These are phyloP conservation scores for Paraphaeosphaeria sporulosa DNA, from an alignment of 2,329 filamentous ascomycete species.

Conservation along the genomic window DNA sequence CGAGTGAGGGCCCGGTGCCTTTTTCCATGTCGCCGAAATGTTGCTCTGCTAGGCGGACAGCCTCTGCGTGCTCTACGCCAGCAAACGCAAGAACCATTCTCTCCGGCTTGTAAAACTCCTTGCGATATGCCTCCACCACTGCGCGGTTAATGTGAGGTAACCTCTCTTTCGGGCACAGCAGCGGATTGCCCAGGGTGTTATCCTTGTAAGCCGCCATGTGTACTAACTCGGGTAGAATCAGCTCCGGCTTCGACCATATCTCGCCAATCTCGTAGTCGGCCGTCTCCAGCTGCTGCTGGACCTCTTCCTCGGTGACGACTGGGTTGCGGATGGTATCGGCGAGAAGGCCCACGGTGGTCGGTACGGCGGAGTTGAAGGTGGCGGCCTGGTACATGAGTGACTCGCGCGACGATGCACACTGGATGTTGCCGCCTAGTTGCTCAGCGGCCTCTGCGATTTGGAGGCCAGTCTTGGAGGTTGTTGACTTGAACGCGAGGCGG, in stretches of 20 bases:
- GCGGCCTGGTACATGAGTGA: slow-evolving; percentile 99
- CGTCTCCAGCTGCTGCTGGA: slow-evolving; percentile 84
- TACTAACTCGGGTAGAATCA: slow-evolving; percentile 93
- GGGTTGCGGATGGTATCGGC: slow-evolving; percentile 94
- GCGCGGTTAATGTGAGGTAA: slow-evolving; percentile 75
- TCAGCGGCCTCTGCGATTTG: slow-evolving; percentile 89
- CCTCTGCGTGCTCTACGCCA: slow-evolving; percentile 82
- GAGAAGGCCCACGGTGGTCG: slow-evolving; percentile 80
- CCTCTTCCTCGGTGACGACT: slow-evolving; percentile 83
- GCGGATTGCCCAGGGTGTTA: slow-evolving; percentile 92
- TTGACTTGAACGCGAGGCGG: slow-evolving; percentile 91
- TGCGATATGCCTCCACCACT: slow-evolving; percentile 79
- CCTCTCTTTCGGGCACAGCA: slow-evolving; percentile 88
- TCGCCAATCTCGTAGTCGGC: slow-evolving; percentile 95
- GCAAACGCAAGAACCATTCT: slow-evolving; percentile 95
- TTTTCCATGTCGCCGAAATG: slow-evolving; percentile 91
- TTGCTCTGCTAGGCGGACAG: slow-evolving; percentile 79
- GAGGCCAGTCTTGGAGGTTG: slow-evolving; percentile 74
- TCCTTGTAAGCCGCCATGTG: slow-evolving; percentile 96
- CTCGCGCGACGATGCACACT: slow-evolving; percentile 94
- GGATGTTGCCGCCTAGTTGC: slow-evolving; percentile 90
- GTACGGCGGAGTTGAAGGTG: slow-evolving; percentile 93
- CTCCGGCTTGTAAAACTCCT: slow-evolving; percentile 86
- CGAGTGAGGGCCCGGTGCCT: slow-evolving; percentile 53
- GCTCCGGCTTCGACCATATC: slow-evolving; percentile 96